Percentiles rank a stretch among this genome's conserved stretches.
phyloP scores from a whole-genome alignment of 805 yeast species.

The Metschnikowia aberdeeniae region DNA sequence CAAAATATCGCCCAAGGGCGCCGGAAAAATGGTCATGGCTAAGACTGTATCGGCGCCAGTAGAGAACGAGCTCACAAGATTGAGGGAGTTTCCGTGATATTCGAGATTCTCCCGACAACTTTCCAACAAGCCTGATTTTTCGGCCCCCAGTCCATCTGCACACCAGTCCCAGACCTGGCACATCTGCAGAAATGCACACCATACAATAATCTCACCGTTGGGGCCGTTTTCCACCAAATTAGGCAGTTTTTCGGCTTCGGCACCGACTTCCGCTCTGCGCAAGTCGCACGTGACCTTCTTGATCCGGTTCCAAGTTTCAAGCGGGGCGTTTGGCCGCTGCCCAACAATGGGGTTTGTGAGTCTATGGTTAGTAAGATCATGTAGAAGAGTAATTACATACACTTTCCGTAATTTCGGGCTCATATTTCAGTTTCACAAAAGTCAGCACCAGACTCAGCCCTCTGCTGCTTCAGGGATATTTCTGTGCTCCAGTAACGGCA shows the following conservation, averaged over 20 bases:
- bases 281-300: constrained; percentile 24
- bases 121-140: not conserved
- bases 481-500: no score
- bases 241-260: not conserved
- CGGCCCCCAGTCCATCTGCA: not conserved
- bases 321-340: constrained; percentile 35
- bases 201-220: constrained; percentile 30
- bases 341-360: constrained; percentile 34
- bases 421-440: no score
- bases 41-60: constrained; percentile 9
- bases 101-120: not conserved
- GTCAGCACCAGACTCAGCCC: no score
- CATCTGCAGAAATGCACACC: constrained; percentile 16
- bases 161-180: constrained; percentile 37
- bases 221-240: constrained; percentile 25
- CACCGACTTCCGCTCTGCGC: not conserved
- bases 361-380: constrained; percentile 14
- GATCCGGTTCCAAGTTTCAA: constrained; percentile 41
- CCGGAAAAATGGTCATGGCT: constrained; percentile 11
- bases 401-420: not conserved
- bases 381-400: not conserved
- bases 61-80: constrained; percentile 4
- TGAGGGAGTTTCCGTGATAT: constrained; percentile 9
- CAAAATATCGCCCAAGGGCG: constrained; percentile 5
- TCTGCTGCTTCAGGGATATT: no score